Base-by-base conservation (phyloP, 352 stramenopile species). In the Pythium myriotylum region DNA sequence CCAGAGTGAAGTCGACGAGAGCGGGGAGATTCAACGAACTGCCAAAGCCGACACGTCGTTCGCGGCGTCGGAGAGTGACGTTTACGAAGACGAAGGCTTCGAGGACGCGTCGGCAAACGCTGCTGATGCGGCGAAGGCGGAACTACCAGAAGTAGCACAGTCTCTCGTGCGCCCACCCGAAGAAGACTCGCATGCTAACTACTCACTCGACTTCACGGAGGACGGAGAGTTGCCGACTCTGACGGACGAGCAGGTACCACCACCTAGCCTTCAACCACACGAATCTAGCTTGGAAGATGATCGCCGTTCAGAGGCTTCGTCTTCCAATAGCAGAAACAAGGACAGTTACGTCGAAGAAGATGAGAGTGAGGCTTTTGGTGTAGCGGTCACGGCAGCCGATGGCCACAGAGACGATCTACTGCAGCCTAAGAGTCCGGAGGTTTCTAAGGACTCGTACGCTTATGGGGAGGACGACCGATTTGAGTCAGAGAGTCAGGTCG, bases 121-220 rank as follows among this genome's bases (percentile, higher is more conserved):
- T 14, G 24, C 37, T 14, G 43, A 16, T n/a, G 14, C 10, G 12
- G 20, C 23, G 4, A 23, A 20, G 35, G 23, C 23, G 12, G 32
- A 19, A n/a, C 8, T 35, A 12, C 16, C 9, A 5, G 22, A 13
- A 10, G 49, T 33, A 3, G 22, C 12, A 16, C 16, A 16, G 14
- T n/a, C n/a, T n/a, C n/a, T n/a, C n/a, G n/a, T n/a, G n/a, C n/a
- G n/a, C n/a, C 32, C 35, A 20, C 26, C 23, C 1, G 48, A 60
- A 12, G 33, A 58, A 7, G 73, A 79, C 13, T 72, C 65, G 0
- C 74, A 65, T 17, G 88, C 84, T 42, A 71, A 89, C 55, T 91
- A 89, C 59, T 91, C 82, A 40, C 87, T 89, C 70, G 77, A 91
- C 29, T 89, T 91, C 51, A 79, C 74, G 6, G 77, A 91, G 2